Base-by-base conservation (phyloP, 1,284 basidiomycete species). In the Apiotrichum porosum region DNA sequence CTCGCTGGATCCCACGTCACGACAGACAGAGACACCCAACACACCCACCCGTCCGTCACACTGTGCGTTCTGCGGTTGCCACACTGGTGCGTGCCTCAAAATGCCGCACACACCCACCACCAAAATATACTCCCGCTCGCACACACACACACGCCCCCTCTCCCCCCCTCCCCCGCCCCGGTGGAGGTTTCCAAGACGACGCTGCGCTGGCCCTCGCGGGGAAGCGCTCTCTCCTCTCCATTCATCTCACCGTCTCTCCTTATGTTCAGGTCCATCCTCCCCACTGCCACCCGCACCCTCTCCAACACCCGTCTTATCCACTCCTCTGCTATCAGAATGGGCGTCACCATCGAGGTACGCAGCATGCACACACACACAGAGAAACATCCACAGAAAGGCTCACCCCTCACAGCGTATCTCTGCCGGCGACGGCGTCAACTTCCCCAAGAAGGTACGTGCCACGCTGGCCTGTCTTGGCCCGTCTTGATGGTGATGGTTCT, bases 391-490 rank as follows among this genome's bases (percentile, higher is more conserved):
- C 32, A 6, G 15, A n/a, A 17, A 17, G 17, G 4, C 22, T 17
- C 26, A 17, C 26, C 46, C 15, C n/a, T n/a, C n/a, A n/a, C 54
- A 70, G 64, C 58, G 52, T 38, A 64, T 75, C 60, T 44, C 64
- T 37, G 49, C 66, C 54, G 72, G 73, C 52, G 72, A 75, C 61
- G 71, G 72, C 51, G 61, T 68, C 61, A 69, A 45, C 62, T 74
- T 69, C 66, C 70, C 72, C 62, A 68, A 73, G 64, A 47, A 57
- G 40, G 42, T 41, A 10, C 31, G 17, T 19, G 21, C 9, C 21
- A 13, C 17, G 17, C 35, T n/a, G n/a, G n/a, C 9, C 18, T 9
- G 9, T 9, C 38, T 31, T 9, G 9, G 18, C 38, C 8, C 18
- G 6, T 32, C 30, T 31, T 41, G 4, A 41, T 31, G 3, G 6